phyloP scores from a whole-genome alignment of 441 rosid species.

The Dalechampia spathulata region DNA sequence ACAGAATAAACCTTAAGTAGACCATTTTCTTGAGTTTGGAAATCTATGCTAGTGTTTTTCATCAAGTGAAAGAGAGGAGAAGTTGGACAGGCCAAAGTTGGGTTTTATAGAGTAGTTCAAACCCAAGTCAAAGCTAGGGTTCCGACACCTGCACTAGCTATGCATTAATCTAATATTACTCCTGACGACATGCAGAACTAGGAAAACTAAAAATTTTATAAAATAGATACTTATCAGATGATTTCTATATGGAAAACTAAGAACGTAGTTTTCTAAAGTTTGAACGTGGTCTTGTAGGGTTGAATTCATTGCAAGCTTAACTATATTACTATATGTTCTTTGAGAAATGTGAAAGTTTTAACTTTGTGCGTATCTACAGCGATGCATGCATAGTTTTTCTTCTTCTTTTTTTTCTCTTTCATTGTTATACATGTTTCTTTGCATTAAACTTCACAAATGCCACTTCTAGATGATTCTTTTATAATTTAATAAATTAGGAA shows the following conservation, averaged over 20 bases:
- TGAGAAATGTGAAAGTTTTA: no score
- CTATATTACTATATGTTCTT: no score
- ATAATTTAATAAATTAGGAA: no score
- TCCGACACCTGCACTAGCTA: conserved; percentile 12
- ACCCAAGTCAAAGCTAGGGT: conserved; percentile 42
- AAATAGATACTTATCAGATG: not conserved
- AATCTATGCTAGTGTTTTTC: conserved; percentile 4
- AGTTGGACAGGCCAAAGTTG: not conserved
- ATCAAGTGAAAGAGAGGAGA: conserved; percentile 22
- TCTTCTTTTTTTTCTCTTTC: no score
- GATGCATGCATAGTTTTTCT: no score
- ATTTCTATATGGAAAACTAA: not conserved
- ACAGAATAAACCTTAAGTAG: conserved; percentile 18
- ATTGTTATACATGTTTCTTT: no score
- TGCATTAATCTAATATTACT: conserved; percentile 9
- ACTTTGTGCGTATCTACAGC: no score
- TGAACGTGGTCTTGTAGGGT: conserved; percentile 13
- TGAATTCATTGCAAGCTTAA: no score
- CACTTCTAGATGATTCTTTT: no score
- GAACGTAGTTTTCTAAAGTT: conserved; percentile 9
- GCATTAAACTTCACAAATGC: no score
- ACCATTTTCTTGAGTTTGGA: conserved; percentile 18
- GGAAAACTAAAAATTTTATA: conserved; percentile 11
- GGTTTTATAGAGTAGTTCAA: conserved; percentile 36
- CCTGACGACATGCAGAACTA: conserved; percentile 24